Evolutionary conservation across 2,329 filamentous ascomycete species (phyloP).

Genomic region (Ophiosphaerella narmari): DNA sequence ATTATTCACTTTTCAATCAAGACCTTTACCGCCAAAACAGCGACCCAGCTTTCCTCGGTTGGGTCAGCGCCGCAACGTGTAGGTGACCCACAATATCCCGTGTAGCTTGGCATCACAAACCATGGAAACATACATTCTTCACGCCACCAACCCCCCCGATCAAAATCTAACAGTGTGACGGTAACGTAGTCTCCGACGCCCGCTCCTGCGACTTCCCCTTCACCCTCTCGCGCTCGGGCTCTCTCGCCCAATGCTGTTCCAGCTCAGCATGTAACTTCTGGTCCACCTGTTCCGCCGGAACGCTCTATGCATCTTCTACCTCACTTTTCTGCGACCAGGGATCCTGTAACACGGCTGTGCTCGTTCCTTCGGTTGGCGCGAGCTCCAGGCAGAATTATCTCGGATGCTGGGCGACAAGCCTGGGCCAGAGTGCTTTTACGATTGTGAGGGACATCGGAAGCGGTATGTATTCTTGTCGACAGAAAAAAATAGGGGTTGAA

Average conservation of each 20-base stretch:
- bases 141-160: too few relatives aligned
- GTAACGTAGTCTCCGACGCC: constrained; percentile 19
- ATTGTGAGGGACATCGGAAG: constrained; percentile 1
- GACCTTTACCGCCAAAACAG: too few relatives aligned
- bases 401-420: constrained; percentile 29
- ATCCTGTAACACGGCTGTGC: constrained; percentile 29
- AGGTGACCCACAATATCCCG: constrained; percentile 4
- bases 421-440: constrained; percentile 15
- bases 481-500: background rate
- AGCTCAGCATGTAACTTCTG: constrained; percentile 23
- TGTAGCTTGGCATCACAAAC: too few relatives aligned
- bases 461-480: background rate
- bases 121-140: too few relatives aligned
- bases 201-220: constrained; percentile 31
- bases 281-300: constrained; percentile 24
- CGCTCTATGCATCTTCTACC: constrained; percentile 21
- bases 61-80: constrained; percentile 24
- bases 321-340: constrained; percentile 27
- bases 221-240: constrained; percentile 23
- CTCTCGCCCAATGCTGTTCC: constrained; percentile 29
- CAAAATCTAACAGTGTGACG: too few relatives aligned
- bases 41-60: constrained; percentile 28
- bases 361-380: constrained; percentile 25
- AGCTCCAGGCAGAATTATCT: constrained; percentile 18
- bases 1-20: too few relatives aligned